Evolutionary conservation across 331 rosid genomes (phyloP), one percentile per base, ranked within the genome.

Genomic region (Erythrophleum ivorense): DNA sequence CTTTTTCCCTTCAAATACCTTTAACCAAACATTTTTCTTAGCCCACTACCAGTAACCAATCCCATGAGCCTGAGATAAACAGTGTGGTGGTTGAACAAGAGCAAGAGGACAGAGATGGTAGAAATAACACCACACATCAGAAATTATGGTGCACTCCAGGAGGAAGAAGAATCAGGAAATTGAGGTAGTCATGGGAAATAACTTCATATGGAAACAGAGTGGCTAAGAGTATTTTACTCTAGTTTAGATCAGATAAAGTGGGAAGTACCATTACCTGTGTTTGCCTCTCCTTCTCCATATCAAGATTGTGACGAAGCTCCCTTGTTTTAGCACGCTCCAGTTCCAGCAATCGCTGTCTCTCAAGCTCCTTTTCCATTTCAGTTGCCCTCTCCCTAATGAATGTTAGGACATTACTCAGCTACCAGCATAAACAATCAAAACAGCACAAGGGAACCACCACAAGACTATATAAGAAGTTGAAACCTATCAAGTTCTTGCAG

Each of bases 271-370:
- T 75, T 86, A 90, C 98, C 97, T 94, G 98, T 75, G 93, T 82
- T 85, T 92, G 97, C 80, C 89, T 91, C 91, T 95, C 98, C 88
- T 95, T 95, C 87, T 95, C 98, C 85, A 95, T 84, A 33, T 95
- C 98, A 81, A 95, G 97, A 84, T 84, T 89, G 90, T 95, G 90
- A 48, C 97, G 95, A 75, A 95, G 79, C 85, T 95, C 98, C 91
- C 92, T 90, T 31, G 98, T 95, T 87, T 91, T 92, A 73, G 97
- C 92, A 69, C 95, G 92, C 91, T 95, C 97, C 24, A 88, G 75
- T 86, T 95, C 98, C 62, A 95, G 87, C 76, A 86, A 89, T 60
- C 88, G 89, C 83, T 90, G 95, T 83, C 98, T 90, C 81, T 95
- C 98, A 57, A 91, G 88, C 85, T 92, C 98, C 78, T 91, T 95